These are phyloP conservation scores for Mycosphaerella sp. DNA, from an alignment of 2,329 filamentous ascomycete genomes.

Conservation along the genomic window DNA sequence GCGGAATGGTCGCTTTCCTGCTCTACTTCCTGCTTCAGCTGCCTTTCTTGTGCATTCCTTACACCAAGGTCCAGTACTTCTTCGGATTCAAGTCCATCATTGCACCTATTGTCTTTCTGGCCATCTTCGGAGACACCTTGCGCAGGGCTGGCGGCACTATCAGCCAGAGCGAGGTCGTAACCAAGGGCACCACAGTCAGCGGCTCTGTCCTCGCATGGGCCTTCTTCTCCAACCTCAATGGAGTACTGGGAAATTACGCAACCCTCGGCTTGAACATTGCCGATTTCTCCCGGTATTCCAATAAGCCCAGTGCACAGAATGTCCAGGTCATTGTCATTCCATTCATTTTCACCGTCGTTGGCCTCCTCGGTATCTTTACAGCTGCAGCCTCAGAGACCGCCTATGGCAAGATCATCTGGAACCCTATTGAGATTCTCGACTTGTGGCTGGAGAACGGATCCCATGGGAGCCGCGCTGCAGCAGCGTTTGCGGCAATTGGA, in stretches of 20 bases:
- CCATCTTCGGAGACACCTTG: conserved; percentile 29
- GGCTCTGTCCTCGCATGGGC: conserved; percentile 30
- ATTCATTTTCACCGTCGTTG: conserved; percentile 43
- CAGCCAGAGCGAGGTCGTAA: conserved; percentile 30
- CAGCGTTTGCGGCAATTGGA: conserved; percentile 26
- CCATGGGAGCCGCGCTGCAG: conserved; percentile 23
- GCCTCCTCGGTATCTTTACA: conserved; percentile 47
- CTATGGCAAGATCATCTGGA: conserved; percentile 42
- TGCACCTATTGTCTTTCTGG: conserved; percentile 32
- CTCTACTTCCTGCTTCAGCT: conserved; percentile 51
- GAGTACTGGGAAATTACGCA: conserved; percentile 30
- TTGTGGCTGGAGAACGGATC: conserved; percentile 23
- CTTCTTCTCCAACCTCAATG: conserved; percentile 28
- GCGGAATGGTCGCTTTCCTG: conserved; percentile 51
- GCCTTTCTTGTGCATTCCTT: conserved; percentile 51
- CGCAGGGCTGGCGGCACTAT: conserved; percentile 28
- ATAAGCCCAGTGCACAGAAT: conserved; percentile 28
- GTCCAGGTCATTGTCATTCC: conserved; percentile 39
- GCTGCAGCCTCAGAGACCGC: conserved; percentile 49
- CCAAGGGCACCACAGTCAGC: conserved; percentile 22
- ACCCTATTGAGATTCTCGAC: conserved; percentile 34
- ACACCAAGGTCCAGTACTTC: conserved; percentile 32
- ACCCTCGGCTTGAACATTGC: conserved; percentile 33
- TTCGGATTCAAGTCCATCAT: conserved; percentile 39
- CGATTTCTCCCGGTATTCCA: conserved; percentile 32